Conservation (phyloP, 2,329 filamentous ascomycete species). For the Cordyceps farinosa region DNA sequence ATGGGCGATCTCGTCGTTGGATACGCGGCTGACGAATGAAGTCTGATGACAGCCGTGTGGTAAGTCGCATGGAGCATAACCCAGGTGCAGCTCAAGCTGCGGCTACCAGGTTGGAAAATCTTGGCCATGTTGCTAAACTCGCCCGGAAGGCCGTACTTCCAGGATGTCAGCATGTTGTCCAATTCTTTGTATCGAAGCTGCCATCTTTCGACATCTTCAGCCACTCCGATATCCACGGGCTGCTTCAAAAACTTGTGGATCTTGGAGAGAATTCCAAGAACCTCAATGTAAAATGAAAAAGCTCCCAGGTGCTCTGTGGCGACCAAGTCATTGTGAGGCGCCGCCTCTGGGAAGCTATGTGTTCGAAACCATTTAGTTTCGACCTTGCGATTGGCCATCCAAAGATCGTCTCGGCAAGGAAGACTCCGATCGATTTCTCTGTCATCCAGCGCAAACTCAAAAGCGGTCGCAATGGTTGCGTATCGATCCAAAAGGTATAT, state of each 20-base stretch:
- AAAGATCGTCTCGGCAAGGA: slow-evolving; percentile 83
- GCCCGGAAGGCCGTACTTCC: slow-evolving; percentile 78
- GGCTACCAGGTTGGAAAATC: slow-evolving; percentile 67
- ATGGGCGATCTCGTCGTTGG: slow-evolving; percentile 84
- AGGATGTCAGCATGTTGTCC: slow-evolving; percentile 72
- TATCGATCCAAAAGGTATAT: slow-evolving; percentile 87
- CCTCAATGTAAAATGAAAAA: slow-evolving; percentile 87
- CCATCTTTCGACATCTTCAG: slow-evolving; percentile 85
- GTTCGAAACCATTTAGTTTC: slow-evolving; percentile 79
- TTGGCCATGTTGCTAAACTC: slow-evolving; percentile 84
- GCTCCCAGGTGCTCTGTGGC: slow-evolving; percentile 78
- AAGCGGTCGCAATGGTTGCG: slow-evolving; percentile 84
- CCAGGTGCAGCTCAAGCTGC: slow-evolving; percentile 75
- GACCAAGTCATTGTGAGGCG: slow-evolving; percentile 60
- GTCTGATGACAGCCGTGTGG: slow-evolving; percentile 82
- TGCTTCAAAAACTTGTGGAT: slow-evolving; percentile 87
- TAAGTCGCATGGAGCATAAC: slow-evolving; percentile 90
- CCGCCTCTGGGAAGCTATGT: slow-evolving; percentile 40
- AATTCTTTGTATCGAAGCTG: slow-evolving; percentile 82
- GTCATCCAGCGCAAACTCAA: slow-evolving; percentile 86
- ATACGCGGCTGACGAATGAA: slow-evolving; percentile 90
- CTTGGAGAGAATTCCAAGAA: slow-evolving; percentile 79
- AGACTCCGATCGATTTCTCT: slow-evolving; percentile 84
- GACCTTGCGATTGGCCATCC: slow-evolving; percentile 76
- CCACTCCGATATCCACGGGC: slow-evolving; percentile 80